Evolutionary conservation across 2,329 filamentous ascomycete species (phyloP).

Genomic region (Aureobasidium sp.): DNA sequence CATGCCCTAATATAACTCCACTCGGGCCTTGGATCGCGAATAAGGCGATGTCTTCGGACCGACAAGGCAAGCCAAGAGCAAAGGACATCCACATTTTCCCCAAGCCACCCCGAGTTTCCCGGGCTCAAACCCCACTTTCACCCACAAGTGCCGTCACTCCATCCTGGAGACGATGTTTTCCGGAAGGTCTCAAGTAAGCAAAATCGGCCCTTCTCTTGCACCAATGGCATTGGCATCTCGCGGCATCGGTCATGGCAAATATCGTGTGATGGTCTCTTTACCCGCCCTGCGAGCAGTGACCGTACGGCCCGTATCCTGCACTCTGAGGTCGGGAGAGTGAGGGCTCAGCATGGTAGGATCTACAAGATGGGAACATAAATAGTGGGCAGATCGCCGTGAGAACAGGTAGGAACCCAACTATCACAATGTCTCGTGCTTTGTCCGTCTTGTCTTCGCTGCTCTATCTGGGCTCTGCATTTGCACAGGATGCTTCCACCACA

Average conservation of each 20-base stretch:
- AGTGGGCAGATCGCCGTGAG: not conserved
- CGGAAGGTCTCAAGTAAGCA: not conserved
- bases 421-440: slow-evolving; percentile 4
- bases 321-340: not conserved
- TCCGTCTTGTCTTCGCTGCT: not conserved
- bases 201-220: slow-evolving; percentile 10
- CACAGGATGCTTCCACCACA: slow-evolving; percentile 3
- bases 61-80: not conserved
- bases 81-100: not conserved
- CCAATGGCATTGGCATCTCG: not conserved
- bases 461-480: not conserved
- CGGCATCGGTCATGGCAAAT: not conserved
- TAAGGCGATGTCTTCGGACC: not conserved
- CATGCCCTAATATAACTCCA: not conserved
- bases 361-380: slow-evolving; percentile 1
- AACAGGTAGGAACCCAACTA: not conserved
- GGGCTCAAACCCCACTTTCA: not conserved
- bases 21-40: not conserved
- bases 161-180: not conserved
- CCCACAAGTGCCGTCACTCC: not conserved
- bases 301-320: not conserved
- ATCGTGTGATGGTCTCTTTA: not conserved
- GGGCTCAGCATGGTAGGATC: slow-evolving; percentile 5
- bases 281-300: not conserved
- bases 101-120: not conserved